Base-by-base conservation (phyloP, 495 filamentous ascomycete species). In the Penicillium alfredii region DNA sequence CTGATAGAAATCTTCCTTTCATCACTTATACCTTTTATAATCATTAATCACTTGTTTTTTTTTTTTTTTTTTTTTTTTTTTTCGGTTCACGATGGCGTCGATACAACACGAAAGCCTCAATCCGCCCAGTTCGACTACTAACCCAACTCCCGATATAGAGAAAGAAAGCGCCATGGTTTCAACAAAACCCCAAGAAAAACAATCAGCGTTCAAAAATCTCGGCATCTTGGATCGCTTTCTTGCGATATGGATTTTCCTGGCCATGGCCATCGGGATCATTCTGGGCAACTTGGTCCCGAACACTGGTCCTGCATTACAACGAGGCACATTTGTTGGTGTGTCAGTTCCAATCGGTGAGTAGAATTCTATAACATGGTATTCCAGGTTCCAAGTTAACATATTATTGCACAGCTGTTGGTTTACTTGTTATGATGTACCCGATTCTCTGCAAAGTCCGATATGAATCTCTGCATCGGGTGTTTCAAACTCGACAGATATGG, bases 361-460 rank as follows among this genome's bases (percentile, higher is more conserved):
- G n/a, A n/a, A n/a, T n/a, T n/a, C n/a, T n/a, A n/a, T n/a, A n/a
- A n/a, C n/a, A 8, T 26, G n/a, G 1, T 31, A 24, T 7, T 8
- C 22, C 22, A 24, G 4, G 22, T 24, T 24, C n/a, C 1, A n/a
- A 24, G 22, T 24, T 24, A 24, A n/a, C 22, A 8, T 7, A 24
- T n/a, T n/a, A 24, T 24, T 24, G 22, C n/a, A 7, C 10, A 81
- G 81, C 82, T 3, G 58, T 85, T 40, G 84, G 84, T 4, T 61
- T 88, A 13, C 71, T 88, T 4, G 71, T 86, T 25, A 88, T 88
- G 82, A 88, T 88, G 84, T 88, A 87, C 44, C 84, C 84, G 0
- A 87, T 86, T 42, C 66, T 88, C n/a, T 86, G 85, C 72, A 89
- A 88, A 58, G 78, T 89, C 8, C 73, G 73, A 25, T 87, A 73